Evolutionary conservation across 1,284 basidiomycete genomes (phyloP).

Genomic region (Naganishia sp.): DNA sequence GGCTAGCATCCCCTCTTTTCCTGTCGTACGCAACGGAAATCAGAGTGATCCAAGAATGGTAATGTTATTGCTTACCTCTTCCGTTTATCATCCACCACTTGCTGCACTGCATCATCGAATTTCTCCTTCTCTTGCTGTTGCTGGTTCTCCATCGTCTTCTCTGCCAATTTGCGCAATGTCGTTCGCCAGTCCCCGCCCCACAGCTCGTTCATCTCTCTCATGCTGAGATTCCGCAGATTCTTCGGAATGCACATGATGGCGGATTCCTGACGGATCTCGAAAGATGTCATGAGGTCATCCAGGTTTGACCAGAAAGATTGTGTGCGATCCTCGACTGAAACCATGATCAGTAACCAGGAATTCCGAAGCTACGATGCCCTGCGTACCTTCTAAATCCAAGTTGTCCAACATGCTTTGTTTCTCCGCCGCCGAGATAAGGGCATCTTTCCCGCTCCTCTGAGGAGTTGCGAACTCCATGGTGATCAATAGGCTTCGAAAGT

Average conservation of each 20-base stretch:
- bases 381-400: slow-evolving; percentile 54
- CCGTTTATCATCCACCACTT: slow-evolving; percentile 25
- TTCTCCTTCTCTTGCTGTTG: slow-evolving; percentile 39
- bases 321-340: slow-evolving; percentile 44
- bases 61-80: slow-evolving; percentile 2
- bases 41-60: background rate
- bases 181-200: slow-evolving; percentile 51
- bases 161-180: slow-evolving; percentile 44
- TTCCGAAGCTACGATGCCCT: background rate
- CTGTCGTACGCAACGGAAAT: background rate
- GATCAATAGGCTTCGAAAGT: background rate
- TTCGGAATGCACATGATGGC: slow-evolving; percentile 51
- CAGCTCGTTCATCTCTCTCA: slow-evolving; percentile 47
- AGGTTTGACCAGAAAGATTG: slow-evolving; percentile 42
- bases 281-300: slow-evolving; percentile 43
- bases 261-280: slow-evolving; percentile 47
- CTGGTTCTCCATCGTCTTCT: slow-evolving; percentile 37
- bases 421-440: slow-evolving; percentile 34
- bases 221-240: slow-evolving; percentile 46
- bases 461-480: slow-evolving; percentile 21
- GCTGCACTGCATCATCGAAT: slow-evolving; percentile 32
- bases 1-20: slow-evolving; percentile 17
- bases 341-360: slow-evolving; percentile 14
- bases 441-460: slow-evolving; percentile 15
- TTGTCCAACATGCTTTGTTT: slow-evolving; percentile 51